Percentiles rank a stretch among this genome's conserved stretches.
These are phyloP conservation scores for Chaetomidium leptoderma DNA, from an alignment of 495 filamentous ascomycete genomes.

Conservation along the genomic window DNA sequence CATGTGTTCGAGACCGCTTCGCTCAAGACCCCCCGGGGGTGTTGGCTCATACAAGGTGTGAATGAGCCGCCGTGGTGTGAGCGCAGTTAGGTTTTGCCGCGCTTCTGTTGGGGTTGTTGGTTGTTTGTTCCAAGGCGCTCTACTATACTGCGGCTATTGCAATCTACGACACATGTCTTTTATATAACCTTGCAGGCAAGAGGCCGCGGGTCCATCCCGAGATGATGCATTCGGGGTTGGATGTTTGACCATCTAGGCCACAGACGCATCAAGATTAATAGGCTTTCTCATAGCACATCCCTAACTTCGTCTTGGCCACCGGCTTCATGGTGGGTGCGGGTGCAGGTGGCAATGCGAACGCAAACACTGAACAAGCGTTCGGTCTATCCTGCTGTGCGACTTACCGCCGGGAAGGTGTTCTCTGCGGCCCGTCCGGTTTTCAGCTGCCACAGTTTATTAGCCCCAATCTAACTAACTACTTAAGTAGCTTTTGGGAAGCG, in stretches of 20 bases:
- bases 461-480: conserved; percentile 5
- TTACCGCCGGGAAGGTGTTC: not conserved
- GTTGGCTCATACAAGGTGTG: not conserved
- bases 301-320: not conserved
- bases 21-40: not conserved
- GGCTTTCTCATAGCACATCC: not conserved
- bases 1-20: not conserved
- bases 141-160: not conserved
- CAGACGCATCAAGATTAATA: not conserved
- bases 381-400: conserved; percentile 1
- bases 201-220: not conserved
- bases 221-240: not conserved
- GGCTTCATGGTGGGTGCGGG: not conserved
- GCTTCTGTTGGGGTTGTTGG: not conserved
- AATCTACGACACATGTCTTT: conserved; percentile 4
- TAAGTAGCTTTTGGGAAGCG: too few relatives aligned
- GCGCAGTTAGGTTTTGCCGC: conserved; percentile 3
- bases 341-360: not conserved
- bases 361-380: not conserved
- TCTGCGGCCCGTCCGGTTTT: not conserved
- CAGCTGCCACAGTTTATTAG: not conserved
- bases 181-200: not conserved
- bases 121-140: not conserved
- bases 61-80: not conserved
- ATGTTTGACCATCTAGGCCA: not conserved